Conservation (phyloP, 225 moss, liverwort and hornwort species). For the Marchantia polymorpha region DNA sequence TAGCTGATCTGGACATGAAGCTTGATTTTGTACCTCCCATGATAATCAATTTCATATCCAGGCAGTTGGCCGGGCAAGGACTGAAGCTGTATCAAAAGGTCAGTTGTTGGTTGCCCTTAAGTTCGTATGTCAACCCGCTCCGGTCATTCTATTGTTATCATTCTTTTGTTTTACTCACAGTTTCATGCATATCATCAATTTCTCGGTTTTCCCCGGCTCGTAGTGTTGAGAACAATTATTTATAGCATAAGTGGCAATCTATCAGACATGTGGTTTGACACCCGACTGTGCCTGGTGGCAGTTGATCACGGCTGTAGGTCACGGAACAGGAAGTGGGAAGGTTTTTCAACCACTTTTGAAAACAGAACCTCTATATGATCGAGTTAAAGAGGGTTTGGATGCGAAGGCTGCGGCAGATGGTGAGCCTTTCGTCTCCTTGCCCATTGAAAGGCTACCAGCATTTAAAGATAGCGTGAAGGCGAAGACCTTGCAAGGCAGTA, state of each 20-base stretch:
- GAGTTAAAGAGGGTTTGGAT: conserved; percentile 33
- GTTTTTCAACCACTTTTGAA: conserved; percentile 37
- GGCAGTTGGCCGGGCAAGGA: conserved; percentile 88
- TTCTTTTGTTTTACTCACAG: background rate
- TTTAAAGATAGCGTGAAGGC: conserved; percentile 35
- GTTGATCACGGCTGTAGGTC: conserved; percentile 38
- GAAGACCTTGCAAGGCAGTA: conserved; percentile 46
- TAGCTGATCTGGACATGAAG: conserved; percentile 89
- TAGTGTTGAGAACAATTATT: background rate
- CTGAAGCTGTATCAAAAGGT: conserved; percentile 99
- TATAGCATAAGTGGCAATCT: background rate
- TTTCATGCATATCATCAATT: background rate
- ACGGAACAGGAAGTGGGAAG: conserved; percentile 43
- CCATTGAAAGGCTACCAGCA: conserved; percentile 19
- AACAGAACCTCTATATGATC: conserved; percentile 34
- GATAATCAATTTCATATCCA: conserved; percentile 88
- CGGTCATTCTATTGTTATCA: background rate
- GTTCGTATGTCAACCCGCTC: background rate
- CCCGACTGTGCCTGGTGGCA: conserved; percentile 5
- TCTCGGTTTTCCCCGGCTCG: too few species aligned
- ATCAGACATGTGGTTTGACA: background rate
- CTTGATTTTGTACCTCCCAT: conserved; percentile 85
- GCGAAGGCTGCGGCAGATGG: conserved; percentile 17
- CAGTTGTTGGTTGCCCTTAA: background rate
- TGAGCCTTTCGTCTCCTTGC: background rate